Evolutionary conservation across 345 rosid species (phyloP).

Genomic region (Eucalyptus pauciflora): DNA sequence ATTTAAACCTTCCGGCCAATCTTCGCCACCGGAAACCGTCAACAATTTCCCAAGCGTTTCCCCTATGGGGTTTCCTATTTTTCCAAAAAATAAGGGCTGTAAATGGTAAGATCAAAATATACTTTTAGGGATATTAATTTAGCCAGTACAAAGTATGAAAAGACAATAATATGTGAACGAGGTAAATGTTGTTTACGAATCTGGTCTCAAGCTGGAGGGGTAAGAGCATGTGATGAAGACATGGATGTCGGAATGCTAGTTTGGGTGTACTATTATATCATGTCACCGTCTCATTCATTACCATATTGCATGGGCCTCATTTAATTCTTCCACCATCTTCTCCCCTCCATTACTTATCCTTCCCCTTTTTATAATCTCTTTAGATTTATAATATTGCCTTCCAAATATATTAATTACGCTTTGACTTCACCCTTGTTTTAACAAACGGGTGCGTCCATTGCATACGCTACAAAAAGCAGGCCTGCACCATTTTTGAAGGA

Average conservation of each 20-base stretch:
- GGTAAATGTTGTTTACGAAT: not conserved
- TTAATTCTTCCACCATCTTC: not conserved
- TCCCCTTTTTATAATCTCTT: not conserved
- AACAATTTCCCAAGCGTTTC: not conserved
- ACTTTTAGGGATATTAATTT: not conserved
- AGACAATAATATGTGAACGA: not conserved
- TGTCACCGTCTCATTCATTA: not conserved
- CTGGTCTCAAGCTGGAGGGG: not conserved
- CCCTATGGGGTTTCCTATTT: not conserved
- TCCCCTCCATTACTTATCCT: not conserved
- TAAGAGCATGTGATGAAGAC: not conserved
- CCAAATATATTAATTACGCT: not conserved
- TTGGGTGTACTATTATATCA: not conserved
- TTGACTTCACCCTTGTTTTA: not conserved
- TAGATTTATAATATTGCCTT: not conserved
- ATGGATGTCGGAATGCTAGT: conserved; percentile 14
- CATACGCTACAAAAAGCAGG: not conserved
- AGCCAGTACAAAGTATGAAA: not conserved
- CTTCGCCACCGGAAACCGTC: not conserved
- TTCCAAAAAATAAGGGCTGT: not conserved
- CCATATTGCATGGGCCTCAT: not conserved
- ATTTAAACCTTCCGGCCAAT: not conserved
- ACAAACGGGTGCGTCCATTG: not conserved
- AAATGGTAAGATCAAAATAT: not conserved
- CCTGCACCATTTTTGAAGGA: not conserved